phyloP scores from a whole-genome alignment of 1,284 basidiomycete genomes.

The Phenoliferia sp. region DNA sequence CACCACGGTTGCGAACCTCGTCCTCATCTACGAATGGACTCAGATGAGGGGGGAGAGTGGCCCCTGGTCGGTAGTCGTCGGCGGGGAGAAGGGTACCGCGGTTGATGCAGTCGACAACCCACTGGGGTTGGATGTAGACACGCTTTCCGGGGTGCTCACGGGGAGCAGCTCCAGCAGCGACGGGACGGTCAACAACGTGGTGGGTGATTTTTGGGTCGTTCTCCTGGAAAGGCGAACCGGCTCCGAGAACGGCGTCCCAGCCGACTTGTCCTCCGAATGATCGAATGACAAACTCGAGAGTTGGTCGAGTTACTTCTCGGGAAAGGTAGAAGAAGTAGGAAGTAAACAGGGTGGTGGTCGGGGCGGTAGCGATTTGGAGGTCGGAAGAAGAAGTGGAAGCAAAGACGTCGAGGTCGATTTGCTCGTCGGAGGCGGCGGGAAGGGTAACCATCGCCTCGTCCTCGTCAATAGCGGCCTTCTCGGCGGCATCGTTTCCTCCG shows the following conservation, averaged over 20 bases:
- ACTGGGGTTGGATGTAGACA: slow-evolving; percentile 94
- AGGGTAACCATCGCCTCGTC: slow-evolving; percentile 38
- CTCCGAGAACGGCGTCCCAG: slow-evolving; percentile 74
- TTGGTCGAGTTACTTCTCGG: slow-evolving; percentile 82
- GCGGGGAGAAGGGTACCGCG: slow-evolving; percentile 76
- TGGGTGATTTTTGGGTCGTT: slow-evolving; percentile 73
- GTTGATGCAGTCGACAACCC: slow-evolving; percentile 96
- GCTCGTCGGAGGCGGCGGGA: slow-evolving; percentile 44
- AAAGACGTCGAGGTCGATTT: slow-evolving; percentile 44
- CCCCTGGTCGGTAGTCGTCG: slow-evolving; percentile 80
- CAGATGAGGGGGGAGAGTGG: slow-evolving; percentile 85
- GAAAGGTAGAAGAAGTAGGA: slow-evolving; percentile 93
- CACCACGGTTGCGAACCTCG: slow-evolving; percentile 47
- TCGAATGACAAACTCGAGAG: slow-evolving; percentile 92
- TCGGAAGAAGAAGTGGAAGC: slow-evolving; percentile 48
- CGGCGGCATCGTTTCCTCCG: slow-evolving; percentile 22
- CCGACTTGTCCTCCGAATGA: slow-evolving; percentile 76
- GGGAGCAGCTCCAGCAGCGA: slow-evolving; percentile 36
- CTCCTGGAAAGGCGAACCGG: slow-evolving; percentile 70
- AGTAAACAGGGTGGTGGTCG: slow-evolving; percentile 57
- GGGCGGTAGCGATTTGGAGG: slow-evolving; percentile 44
- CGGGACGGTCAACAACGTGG: slow-evolving; percentile 88
- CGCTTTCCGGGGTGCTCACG: slow-evolving; percentile 59
- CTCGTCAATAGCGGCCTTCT: slow-evolving; percentile 28
- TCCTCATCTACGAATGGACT: slow-evolving; percentile 87